Percentiles rank a stretch among this genome's conserved stretches.
Conservation (phyloP, 2,329 filamentous ascomycete species). For the Phaeosphaeria sp. region DNA sequence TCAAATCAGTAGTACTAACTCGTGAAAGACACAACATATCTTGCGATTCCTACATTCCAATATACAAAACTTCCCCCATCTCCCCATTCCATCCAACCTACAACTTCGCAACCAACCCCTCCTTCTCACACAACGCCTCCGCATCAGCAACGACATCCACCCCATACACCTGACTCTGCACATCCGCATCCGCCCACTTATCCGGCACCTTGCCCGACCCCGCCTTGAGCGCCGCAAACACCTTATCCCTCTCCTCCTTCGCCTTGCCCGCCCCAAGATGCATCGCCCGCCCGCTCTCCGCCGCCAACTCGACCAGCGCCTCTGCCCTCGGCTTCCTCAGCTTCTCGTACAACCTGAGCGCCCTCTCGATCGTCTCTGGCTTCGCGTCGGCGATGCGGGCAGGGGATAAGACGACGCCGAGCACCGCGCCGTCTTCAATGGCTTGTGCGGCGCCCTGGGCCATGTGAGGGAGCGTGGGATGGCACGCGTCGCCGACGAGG, state of each 20-base stretch:
- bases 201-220: conserved; percentile 56
- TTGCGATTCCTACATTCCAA: neutral
- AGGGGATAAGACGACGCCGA: conserved; percentile 59
- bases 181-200: conserved; percentile 61
- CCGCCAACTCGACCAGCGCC: conserved; percentile 63
- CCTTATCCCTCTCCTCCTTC: conserved; percentile 64
- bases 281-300: conserved; percentile 60
- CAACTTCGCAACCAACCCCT: conserved; percentile 33
- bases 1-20: too few species aligned
- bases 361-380: conserved; percentile 57
- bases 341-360: conserved; percentile 63
- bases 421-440: conserved; percentile 67
- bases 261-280: conserved; percentile 66
- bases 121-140: conserved; percentile 51
- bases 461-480: conserved; percentile 69
- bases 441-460: conserved; percentile 71
- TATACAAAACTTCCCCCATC: neutral
- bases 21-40: too few species aligned
- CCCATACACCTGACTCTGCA: conserved; percentile 58
- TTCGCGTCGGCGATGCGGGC: conserved; percentile 54
- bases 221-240: conserved; percentile 58
- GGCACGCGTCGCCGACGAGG: conserved; percentile 66
- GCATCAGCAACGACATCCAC: conserved; percentile 55
- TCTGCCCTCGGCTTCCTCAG: conserved; percentile 65
- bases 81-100: conserved; percentile 7